Base-by-base conservation (phyloP, 768 basidiomycete species). In the Hebeloma cylindrosporum region DNA sequence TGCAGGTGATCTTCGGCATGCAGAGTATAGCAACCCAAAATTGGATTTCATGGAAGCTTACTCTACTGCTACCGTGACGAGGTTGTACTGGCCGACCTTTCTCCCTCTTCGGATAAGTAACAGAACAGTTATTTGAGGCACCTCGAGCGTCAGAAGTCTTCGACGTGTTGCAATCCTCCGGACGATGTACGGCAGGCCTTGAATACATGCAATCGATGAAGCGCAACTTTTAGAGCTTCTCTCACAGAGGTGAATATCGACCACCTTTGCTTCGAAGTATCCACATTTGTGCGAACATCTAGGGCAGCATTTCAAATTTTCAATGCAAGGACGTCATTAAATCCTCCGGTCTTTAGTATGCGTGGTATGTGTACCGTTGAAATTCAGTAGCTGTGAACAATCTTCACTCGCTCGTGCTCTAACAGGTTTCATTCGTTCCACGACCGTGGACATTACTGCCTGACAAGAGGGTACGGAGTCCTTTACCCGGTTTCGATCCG, bases 171-270 rank as follows among this genome's bases (percentile, higher is more conserved):
- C 44, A 51, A 50, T 10, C 60, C 53, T 18, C 48, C 60, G 40
- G 52, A 59, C 4, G 52, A 60, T 30, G 58, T 62, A 22, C 48
- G 60, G 44, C 47, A 17, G 54, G 57, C n/a, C n/a, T n/a, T n/a
- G n/a, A 25, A 62, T 61, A 23, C 56, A 60, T 41, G 50, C 32
- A 10, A 48, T 59, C 16, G 58, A 59, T 43, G n/a, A n/a, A n/a
- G 38, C 47, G 26, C 57, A 53, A 26, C 45, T 59, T 23, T 42
- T 58, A 41, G 45, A 36, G 30, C 41, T 60, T 32, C 54, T 64
- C 33, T 54, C 60, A 20, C 53, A 54, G 37, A 45, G 60, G 60
- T 57, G 10, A 13, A 57, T 43, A 5, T 38, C 43, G 21, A 16
- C 16, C 10, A 8, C 3, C 13, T 30, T 32, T 18, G n/a, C 33